These are phyloP conservation scores for Podila verticillata DNA, from an alignment of 192 early-diverging fungal genomes.

Conservation along the genomic window DNA sequence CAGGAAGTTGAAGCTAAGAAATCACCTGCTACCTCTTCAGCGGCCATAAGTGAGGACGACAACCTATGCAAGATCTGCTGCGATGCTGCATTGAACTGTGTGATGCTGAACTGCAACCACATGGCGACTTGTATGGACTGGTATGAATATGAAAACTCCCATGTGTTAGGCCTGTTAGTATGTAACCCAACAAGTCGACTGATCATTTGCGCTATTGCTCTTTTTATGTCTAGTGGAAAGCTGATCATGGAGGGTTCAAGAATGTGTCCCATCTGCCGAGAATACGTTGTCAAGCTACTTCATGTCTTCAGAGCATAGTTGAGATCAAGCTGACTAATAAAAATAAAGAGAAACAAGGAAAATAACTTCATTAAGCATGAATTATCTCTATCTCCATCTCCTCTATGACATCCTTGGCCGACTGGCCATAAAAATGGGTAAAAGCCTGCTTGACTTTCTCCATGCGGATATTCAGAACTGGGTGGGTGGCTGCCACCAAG, in stretches of 20 bases:
- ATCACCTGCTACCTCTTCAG: slow-evolving; percentile 3
- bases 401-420: slow-evolving; percentile 34
- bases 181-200: not conserved
- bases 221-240: slow-evolving; percentile 44
- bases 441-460: slow-evolving; percentile 56
- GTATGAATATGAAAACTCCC: slow-evolving; percentile 60
- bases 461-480: slow-evolving; percentile 74
- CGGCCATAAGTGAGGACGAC: slow-evolving; percentile 61
- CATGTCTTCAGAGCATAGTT: slow-evolving; percentile 74
- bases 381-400: slow-evolving; percentile 48
- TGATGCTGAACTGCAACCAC: slow-evolving; percentile 88
- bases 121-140: slow-evolving; percentile 86
- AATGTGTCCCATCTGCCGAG: slow-evolving; percentile 87
- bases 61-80: slow-evolving; percentile 86
- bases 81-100: slow-evolving; percentile 82
- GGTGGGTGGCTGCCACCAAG: slow-evolving; percentile 73
- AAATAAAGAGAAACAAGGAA: not conserved
- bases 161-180: not conserved
- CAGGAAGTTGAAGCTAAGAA: slow-evolving; percentile 30
- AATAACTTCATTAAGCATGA: not conserved
- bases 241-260: slow-evolving; percentile 60
- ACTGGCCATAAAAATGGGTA: slow-evolving; percentile 58
- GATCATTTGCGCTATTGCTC: not conserved
- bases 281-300: slow-evolving; percentile 70
- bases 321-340: not conserved